A percentile compares a stretch with the other conserved stretches of the same genome.
Evolutionary conservation across 805 yeast genomes (phyloP).

Genomic region (Suhomyces vadensis): DNA sequence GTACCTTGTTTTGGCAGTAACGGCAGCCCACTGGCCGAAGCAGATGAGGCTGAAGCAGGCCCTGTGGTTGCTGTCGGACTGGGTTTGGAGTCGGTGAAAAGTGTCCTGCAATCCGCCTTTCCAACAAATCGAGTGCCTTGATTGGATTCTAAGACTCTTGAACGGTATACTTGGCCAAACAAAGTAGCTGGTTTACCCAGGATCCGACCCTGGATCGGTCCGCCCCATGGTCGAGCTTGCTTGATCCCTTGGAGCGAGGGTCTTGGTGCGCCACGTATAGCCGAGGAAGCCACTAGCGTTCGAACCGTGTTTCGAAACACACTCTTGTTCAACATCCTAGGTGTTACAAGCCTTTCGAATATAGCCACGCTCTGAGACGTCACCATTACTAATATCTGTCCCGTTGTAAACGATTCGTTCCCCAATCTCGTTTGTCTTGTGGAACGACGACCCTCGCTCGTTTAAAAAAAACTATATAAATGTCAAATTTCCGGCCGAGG

Average conservation of each 20-base stretch:
- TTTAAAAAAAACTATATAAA: constrained; percentile 1
- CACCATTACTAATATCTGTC: neutral
- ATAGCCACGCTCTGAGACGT: neutral
- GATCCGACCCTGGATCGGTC: no score
- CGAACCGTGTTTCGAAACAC: neutral
- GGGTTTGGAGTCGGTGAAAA: neutral
- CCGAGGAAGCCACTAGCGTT: neutral
- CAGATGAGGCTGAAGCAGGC: neutral
- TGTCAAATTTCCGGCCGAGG: constrained; percentile 1
- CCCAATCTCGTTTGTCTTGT: neutral
- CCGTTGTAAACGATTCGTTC: neutral
- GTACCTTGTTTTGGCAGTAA: neutral
- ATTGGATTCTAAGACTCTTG: no score
- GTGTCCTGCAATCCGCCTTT: no score
- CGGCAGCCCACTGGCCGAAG: no score
- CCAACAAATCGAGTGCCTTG: no score
- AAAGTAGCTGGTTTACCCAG: no score
- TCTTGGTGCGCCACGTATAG: neutral
- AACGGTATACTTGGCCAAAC: no score
- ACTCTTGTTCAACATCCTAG: neutral
- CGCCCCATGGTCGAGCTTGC: no score
- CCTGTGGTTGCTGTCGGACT: neutral
- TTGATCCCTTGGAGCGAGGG: constrained; percentile 2
- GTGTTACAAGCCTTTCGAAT: neutral
- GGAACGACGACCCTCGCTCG: constrained; percentile 1